Conservation (phyloP, 805 yeast genomes). For the Saturnispora zaruensis region DNA sequence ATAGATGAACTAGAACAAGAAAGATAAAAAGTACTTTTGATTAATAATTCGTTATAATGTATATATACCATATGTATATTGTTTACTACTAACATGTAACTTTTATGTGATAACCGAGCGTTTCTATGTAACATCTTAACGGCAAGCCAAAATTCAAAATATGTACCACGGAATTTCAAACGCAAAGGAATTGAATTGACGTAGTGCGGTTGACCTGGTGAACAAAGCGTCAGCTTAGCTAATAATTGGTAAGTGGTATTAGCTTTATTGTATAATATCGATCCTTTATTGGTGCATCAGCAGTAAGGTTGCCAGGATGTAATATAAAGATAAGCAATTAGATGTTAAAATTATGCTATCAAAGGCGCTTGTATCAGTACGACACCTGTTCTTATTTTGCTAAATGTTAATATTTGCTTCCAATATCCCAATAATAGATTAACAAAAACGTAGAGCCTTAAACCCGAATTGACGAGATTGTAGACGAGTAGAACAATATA, state of each 20-base stretch:
- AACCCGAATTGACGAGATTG: background rate
- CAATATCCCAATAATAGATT: background rate
- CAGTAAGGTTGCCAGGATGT: no score
- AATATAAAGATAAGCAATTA: no score
- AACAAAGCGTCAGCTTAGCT: no score
- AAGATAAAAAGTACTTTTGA: constrained; percentile 2
- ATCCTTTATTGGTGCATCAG: no score
- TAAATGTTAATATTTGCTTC: no score
- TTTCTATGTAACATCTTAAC: background rate
- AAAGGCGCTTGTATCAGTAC: no score
- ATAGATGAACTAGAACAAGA: background rate
- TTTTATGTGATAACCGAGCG: background rate
- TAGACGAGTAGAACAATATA: background rate
- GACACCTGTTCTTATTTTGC: no score
- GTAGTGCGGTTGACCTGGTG: no score
- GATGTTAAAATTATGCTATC: no score
- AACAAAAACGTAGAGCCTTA: background rate
- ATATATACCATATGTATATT: background rate
- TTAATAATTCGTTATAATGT: background rate
- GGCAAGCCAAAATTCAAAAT: background rate
- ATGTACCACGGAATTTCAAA: background rate
- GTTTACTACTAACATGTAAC: background rate
- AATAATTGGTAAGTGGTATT: no score
- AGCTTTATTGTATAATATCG: no score
- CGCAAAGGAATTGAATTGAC: background rate